Percentiles rank a stretch among this genome's conserved stretches.
Evolutionary conservation across 805 yeast genomes (phyloP).

Genomic region (Cyberlindnera petersonii): DNA sequence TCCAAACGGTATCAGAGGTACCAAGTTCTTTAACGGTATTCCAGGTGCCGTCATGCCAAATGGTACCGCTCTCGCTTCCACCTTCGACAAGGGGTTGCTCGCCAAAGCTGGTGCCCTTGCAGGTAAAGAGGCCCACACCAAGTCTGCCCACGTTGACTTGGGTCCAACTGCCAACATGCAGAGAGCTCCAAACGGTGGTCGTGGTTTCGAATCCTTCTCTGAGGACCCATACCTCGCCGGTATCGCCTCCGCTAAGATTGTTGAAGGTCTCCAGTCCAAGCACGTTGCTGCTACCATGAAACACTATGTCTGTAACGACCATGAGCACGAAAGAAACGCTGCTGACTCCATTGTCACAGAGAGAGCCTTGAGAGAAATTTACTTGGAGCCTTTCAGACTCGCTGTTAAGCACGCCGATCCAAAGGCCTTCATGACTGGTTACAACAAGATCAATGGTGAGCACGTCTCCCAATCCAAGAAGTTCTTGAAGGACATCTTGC

Average conservation of each 20-base stretch:
- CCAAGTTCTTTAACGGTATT: slow-evolving; percentile 46
- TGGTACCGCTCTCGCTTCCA: slow-evolving; percentile 56
- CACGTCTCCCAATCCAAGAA: slow-evolving; percentile 47
- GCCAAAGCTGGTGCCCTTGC: slow-evolving; percentile 44
- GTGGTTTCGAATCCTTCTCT: slow-evolving; percentile 57
- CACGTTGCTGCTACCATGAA: slow-evolving; percentile 53
- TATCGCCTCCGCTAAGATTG: slow-evolving; percentile 39
- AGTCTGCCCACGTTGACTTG: slow-evolving; percentile 46
- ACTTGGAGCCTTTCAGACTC: slow-evolving; percentile 57
- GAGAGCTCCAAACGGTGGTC: slow-evolving; percentile 57
- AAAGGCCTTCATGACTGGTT: slow-evolving; percentile 53
- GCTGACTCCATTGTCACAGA: slow-evolving; percentile 48
- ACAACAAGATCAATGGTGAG: slow-evolving; percentile 58
- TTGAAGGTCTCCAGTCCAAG: slow-evolving; percentile 50
- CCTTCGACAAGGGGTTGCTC: slow-evolving; percentile 48
- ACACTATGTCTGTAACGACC: slow-evolving; percentile 61
- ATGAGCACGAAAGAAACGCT: slow-evolving; percentile 49
- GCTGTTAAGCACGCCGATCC: slow-evolving; percentile 52
- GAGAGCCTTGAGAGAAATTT: slow-evolving; percentile 61
- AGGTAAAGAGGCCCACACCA: slow-evolving; percentile 51
- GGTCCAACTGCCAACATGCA: slow-evolving; percentile 52
- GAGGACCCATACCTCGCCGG: slow-evolving; percentile 56
- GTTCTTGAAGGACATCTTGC: slow-evolving; percentile 42
- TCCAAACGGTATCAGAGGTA: slow-evolving; percentile 62
- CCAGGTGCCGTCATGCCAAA: slow-evolving; percentile 55